Percentiles rank a stretch among this genome's conserved stretches.
Conservation (phyloP, 2,329 filamentous ascomycete species). For the Penicillium sp. region DNA sequence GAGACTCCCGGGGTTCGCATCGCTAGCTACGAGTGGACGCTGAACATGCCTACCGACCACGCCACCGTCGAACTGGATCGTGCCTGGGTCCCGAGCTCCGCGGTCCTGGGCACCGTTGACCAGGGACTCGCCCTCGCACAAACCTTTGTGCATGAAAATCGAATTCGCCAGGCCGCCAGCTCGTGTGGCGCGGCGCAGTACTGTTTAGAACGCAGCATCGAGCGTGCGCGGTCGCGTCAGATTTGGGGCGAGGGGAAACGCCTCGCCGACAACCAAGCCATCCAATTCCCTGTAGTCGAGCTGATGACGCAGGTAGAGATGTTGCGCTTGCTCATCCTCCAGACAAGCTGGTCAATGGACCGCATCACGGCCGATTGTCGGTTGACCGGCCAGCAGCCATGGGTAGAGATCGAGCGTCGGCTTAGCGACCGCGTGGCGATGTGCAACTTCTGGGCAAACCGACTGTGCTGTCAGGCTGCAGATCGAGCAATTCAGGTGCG, state of each 20-base stretch:
- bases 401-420: conserved; percentile 60
- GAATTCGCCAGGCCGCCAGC: conserved; percentile 67
- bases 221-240: conserved; percentile 58
- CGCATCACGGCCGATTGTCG: conserved; percentile 40
- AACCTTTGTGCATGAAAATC: conserved; percentile 69
- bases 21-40: conserved; percentile 66
- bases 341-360: conserved; percentile 67
- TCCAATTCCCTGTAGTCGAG: conserved; percentile 68
- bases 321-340: conserved; percentile 63
- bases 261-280: conserved; percentile 59
- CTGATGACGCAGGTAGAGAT: conserved; percentile 66
- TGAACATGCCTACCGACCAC: conserved; percentile 71
- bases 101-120: conserved; percentile 58
- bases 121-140: conserved; percentile 64
- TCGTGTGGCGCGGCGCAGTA: conserved; percentile 55
- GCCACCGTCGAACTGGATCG: conserved; percentile 62
- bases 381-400: conserved; percentile 37
- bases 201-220: conserved; percentile 62
- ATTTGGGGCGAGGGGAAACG: conserved; percentile 31
- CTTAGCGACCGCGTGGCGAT: conserved; percentile 67
- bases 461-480: conserved; percentile 63
- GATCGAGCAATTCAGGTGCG: conserved; percentile 64
- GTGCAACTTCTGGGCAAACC: conserved; percentile 70
- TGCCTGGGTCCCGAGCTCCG: conserved; percentile 59
- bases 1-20: conserved; percentile 58